These are phyloP conservation scores for Penicillium sp. DNA, from an alignment of 2,329 filamentous ascomycete genomes.

Conservation along the genomic window DNA sequence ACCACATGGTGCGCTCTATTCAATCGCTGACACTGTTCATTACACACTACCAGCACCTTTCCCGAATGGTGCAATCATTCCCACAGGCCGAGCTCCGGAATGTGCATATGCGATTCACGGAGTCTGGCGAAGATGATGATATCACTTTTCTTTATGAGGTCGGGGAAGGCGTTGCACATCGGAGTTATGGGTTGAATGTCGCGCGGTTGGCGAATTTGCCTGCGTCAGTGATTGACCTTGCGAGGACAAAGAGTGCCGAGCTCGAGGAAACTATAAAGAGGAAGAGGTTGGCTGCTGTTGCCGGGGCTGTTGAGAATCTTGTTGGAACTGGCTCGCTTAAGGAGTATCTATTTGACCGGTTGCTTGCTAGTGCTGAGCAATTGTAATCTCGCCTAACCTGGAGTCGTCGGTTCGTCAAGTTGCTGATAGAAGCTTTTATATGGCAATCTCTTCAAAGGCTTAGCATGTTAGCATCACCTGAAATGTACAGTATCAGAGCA, in stretches of 20 bases:
- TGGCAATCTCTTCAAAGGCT: not conserved
- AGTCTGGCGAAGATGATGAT: constrained; percentile 65
- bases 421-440: not conserved
- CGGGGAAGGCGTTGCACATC: constrained; percentile 83
- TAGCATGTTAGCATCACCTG: not conserved
- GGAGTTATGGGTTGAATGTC: constrained; percentile 92
- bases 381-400: constrained; percentile 18
- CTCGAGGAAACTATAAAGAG: constrained; percentile 71
- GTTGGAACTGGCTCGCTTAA: constrained; percentile 15
- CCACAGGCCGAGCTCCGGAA: constrained; percentile 67
- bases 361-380: constrained; percentile 34
- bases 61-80: constrained; percentile 69
- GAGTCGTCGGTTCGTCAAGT: not conserved
- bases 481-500: not conserved
- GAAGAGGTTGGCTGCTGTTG: constrained; percentile 54
- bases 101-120: constrained; percentile 89
- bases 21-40: constrained; percentile 88
- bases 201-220: constrained; percentile 82
- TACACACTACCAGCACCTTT: constrained; percentile 90
- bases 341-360: constrained; percentile 29
- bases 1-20: constrained; percentile 73
- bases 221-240: constrained; percentile 71
- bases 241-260: constrained; percentile 73
- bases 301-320: constrained; percentile 29
- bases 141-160: constrained; percentile 96